These are phyloP conservation scores for Bromus sterilis DNA, from an alignment of 176 grass and related monocot species.

Conservation along the genomic window DNA sequence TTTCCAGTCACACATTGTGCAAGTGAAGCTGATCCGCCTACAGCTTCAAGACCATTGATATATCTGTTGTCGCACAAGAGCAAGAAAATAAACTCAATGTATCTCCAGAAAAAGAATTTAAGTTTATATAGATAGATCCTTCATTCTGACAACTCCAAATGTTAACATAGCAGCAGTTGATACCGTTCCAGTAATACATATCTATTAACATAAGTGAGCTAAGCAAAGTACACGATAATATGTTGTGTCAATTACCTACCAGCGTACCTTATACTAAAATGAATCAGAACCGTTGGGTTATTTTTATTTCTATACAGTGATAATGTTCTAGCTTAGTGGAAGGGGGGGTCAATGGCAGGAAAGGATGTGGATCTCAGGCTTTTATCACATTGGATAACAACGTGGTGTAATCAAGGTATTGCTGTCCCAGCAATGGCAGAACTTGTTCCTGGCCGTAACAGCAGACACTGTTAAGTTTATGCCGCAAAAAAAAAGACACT, in stretches of 20 bases:
- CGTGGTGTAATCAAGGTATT: neutral
- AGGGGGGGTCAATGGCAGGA: neutral
- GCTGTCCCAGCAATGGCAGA: neutral
- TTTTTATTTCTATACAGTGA: neutral
- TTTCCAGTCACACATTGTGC: conserved; percentile 45
- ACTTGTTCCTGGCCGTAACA: neutral
- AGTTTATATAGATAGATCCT: neutral
- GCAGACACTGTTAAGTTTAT: neutral
- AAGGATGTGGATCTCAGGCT: neutral
- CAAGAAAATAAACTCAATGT: neutral
- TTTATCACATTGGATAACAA: neutral
- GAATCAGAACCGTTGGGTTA: neutral
- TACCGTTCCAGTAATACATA: neutral
- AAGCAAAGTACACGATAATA: neutral
- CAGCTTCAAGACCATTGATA: conserved; percentile 73
- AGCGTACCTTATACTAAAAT: neutral
- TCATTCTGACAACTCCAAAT: neutral
- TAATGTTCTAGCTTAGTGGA: neutral
- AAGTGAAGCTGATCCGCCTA: conserved; percentile 67
- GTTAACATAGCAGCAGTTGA: neutral
- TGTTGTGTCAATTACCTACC: neutral
- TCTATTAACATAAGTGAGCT: neutral
- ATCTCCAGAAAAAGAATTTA: neutral
- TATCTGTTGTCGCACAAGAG: conserved; percentile 33
- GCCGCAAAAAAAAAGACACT: too few relatives aligned